These are phyloP conservation scores for Lachancea fermentati DNA, from an alignment of 805 yeast genomes.

Conservation along the genomic window DNA sequence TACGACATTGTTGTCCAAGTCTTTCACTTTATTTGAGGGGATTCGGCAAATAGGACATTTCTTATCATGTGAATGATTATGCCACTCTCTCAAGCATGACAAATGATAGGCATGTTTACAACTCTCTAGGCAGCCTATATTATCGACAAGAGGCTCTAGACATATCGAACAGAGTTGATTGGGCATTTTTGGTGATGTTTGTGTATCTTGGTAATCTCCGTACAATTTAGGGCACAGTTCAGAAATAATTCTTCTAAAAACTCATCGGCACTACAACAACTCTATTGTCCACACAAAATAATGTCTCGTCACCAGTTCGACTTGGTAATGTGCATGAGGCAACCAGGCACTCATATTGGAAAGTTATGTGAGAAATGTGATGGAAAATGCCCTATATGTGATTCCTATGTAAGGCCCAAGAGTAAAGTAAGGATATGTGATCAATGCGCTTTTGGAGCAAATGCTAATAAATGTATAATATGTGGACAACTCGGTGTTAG, in stretches of 20 bases:
- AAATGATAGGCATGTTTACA: constrained; percentile 56
- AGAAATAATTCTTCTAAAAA: background rate
- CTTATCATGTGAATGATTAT: constrained; percentile 18
- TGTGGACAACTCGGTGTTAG: constrained; percentile 59
- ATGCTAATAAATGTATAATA: constrained; percentile 62
- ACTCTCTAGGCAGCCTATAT: constrained; percentile 32
- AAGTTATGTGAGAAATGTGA: constrained; percentile 79
- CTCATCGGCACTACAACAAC: no score
- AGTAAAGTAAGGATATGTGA: constrained; percentile 70
- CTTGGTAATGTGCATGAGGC: constrained; percentile 75
- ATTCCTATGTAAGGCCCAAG: constrained; percentile 71
- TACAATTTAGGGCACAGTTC: no score
- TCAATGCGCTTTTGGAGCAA: constrained; percentile 74
- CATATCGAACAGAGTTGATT: constrained; percentile 54
- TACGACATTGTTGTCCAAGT: constrained; percentile 9
- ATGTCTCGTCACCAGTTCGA: constrained; percentile 93
- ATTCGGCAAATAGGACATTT: constrained; percentile 29
- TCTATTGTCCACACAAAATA: no score
- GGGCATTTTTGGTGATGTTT: background rate
- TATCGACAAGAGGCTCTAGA: constrained; percentile 36
- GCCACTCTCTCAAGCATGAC: constrained; percentile 54
- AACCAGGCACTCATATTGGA: constrained; percentile 71
- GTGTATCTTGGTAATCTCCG: background rate
- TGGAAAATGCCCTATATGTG: constrained; percentile 88
- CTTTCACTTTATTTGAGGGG: constrained; percentile 11